Base-by-base conservation (phyloP, 2,329 filamentous ascomycete species). In the Albifimbria verrucaria region DNA sequence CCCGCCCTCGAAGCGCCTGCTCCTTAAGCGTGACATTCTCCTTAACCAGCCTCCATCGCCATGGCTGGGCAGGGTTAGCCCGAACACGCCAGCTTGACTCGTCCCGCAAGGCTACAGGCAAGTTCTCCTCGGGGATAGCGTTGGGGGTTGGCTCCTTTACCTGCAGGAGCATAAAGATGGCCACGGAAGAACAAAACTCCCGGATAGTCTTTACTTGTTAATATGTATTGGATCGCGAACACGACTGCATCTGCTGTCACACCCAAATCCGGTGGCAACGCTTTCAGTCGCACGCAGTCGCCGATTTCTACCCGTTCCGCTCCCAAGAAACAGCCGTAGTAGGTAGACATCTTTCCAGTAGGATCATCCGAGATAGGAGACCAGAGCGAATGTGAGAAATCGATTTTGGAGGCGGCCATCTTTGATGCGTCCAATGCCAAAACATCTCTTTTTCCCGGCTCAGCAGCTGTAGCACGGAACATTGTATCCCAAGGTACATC, bases 361-460 rank as follows among this genome's bases (percentile, higher is more conserved):
- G 57, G 52, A 39, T 65, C 68, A 36, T 65, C 65, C 3, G 56
- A 62, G 17, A 68, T 63, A 20, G 62, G 67, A 15, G 67, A 76
- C 66, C 79, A 80, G n/a, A 77, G 66, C 0, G 77, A 79, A 61
- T 72, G 79, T 2, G 75, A 77, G 51, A 73, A 71, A 54, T 79
- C 77, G 24, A 80, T 72, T 53, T 74, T 77, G 18, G 69, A 69
- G 4, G 77, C 78, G 1, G 74, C 78, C 60, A 80, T 68, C 59
- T 81, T 81, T 4, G 77, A 80, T 1, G 77, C 77, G 53, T 80
- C 78, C 3, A 81, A 69, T 2, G 69, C 68, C 7, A 79, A 60
- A 10, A 72, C 59, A 45, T 78, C 75, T 18, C 71, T 68, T 54
- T 69, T 70, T n/a, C 68, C 62, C 0, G 62, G 59, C 48, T 76